Conservation (phyloP, 2,329 filamentous ascomycete genomes). For the Sordariomycetes sp. region DNA sequence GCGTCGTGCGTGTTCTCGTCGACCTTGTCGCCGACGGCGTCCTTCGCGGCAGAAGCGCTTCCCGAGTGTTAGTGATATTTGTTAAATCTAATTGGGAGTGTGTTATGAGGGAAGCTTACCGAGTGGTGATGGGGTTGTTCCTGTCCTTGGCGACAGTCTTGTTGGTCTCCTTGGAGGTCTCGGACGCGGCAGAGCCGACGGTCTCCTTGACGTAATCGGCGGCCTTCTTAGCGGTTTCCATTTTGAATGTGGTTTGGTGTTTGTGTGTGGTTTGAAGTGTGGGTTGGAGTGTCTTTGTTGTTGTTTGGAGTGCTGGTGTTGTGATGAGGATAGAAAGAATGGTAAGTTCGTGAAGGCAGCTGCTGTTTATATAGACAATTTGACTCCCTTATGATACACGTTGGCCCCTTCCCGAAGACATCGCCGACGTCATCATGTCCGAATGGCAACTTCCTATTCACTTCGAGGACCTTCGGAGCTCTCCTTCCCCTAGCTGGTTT, state of each 20-base stretch:
- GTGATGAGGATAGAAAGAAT: neutral
- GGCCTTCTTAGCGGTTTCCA: slow-evolving; percentile 47
- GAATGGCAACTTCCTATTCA: neutral
- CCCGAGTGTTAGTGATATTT: slow-evolving; percentile 17
- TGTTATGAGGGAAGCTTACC: slow-evolving; percentile 24
- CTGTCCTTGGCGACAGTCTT: slow-evolving; percentile 57
- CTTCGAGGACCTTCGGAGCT: neutral
- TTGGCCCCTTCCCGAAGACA: neutral
- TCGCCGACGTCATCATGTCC: neutral
- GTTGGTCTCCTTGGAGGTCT: slow-evolving; percentile 59
- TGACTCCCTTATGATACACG: neutral
- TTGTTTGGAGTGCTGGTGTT: neutral
- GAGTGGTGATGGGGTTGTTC: slow-evolving; percentile 40
- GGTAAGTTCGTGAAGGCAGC: neutral
- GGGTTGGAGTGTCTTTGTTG: slow-evolving; percentile 5
- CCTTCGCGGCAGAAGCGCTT: slow-evolving; percentile 34
- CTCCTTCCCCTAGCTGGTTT: neutral
- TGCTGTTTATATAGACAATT: slow-evolving; percentile 3
- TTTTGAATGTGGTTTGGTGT: slow-evolving; percentile 21
- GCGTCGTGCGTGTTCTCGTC: slow-evolving; percentile 26
- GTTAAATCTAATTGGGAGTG: neutral
- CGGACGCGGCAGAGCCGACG: slow-evolving; percentile 44
- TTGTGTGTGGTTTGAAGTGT: slow-evolving; percentile 10
- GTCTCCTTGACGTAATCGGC: slow-evolving; percentile 61
- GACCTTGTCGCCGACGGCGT: slow-evolving; percentile 37